These are phyloP conservation scores for Silybum marianum DNA, from an alignment of 129 eudicot genomes.

Conservation along the genomic window DNA sequence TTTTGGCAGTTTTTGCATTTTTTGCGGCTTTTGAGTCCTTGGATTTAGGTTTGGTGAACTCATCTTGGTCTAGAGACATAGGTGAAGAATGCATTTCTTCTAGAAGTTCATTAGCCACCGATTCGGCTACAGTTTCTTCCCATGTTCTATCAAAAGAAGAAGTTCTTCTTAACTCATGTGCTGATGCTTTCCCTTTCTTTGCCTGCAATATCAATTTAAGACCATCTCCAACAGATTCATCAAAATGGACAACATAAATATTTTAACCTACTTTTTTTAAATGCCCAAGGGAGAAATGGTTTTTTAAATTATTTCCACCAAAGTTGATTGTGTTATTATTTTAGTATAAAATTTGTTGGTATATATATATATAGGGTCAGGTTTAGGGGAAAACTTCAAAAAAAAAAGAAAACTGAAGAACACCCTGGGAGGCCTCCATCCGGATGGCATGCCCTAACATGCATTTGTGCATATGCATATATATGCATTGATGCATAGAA, in stretches of 20 bases:
- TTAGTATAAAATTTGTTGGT: neutral
- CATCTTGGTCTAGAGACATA: conserved; percentile 58
- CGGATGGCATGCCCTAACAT: too few species aligned
- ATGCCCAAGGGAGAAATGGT: neutral
- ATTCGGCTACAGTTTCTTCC: conserved; percentile 95
- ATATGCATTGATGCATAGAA: too few species aligned
- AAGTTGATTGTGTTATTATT: neutral
- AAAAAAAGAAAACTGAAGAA: too few species aligned
- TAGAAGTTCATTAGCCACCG: conserved; percentile 85
- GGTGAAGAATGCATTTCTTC: conserved; percentile 54
- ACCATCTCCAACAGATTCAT: neutral
- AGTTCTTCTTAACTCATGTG: conserved; percentile 65
- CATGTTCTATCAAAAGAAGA: conserved; percentile 89
- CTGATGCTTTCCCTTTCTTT: conserved; percentile 50
- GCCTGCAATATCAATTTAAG: conserved; percentile 40
- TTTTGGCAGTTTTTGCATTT: conserved; percentile 62
- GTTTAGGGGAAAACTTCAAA: too few species aligned
- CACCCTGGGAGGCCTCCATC: too few species aligned
- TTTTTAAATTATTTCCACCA: neutral
- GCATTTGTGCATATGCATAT: too few species aligned
- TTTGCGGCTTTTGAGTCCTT: conserved; percentile 64
- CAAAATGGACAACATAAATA: neutral
- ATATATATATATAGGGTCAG: too few species aligned
- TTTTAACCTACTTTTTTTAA: neutral
- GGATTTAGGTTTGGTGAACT: conserved; percentile 50